Base-by-base conservation (phyloP, 495 filamentous ascomycete species). In the Pyrenula massariospora region DNA sequence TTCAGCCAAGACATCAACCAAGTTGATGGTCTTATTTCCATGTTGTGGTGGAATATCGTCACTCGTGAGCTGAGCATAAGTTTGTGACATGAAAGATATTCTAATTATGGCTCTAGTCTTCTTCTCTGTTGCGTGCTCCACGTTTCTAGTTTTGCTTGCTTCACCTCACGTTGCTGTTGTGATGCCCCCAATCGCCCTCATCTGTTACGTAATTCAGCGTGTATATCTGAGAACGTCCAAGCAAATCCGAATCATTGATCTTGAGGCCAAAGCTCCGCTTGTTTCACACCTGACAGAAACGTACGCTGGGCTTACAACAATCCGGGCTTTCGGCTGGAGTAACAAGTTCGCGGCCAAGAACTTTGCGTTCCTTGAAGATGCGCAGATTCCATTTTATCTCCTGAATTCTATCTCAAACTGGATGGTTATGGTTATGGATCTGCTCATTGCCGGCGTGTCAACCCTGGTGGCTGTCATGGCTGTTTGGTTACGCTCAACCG, bases 211-310 rank as follows among this genome's bases (percentile, higher is more conserved):
- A 15, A 71, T 86, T 3, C 79, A 84, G 58, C 79, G 77, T 54
- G 65, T 78, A 25, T 87, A 86, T 57, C 70, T 87, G 2, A 73
- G 78, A 12, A 86, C 84, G 1, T 84, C 82, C 1, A 76, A 81
- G 2, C 82, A 84, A 58, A 54, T 86, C 2, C 74, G 82, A 20
- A 59, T 84, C 0, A 62, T 86, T 1, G 81, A 84, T 55, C 73
- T 81, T 3, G 76, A 83, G 58, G 64, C 71, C 10, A 78, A 78
- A 58, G 66, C 74, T 11, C 76, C 76, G 12, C 63, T 79, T 2
- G 77, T 75, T 54, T 70, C 73, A 2, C 77, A 79, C 55, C 78
- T 78, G 49, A 69, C 71, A 22, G 75, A 78, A 52, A 77, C 69
- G 19, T 63, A 77, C 15, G 66, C 72, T 24, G 77, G 77, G 11